Conservation (phyloP, 768 basidiomycete genomes). For the Lentinula edodes region DNA sequence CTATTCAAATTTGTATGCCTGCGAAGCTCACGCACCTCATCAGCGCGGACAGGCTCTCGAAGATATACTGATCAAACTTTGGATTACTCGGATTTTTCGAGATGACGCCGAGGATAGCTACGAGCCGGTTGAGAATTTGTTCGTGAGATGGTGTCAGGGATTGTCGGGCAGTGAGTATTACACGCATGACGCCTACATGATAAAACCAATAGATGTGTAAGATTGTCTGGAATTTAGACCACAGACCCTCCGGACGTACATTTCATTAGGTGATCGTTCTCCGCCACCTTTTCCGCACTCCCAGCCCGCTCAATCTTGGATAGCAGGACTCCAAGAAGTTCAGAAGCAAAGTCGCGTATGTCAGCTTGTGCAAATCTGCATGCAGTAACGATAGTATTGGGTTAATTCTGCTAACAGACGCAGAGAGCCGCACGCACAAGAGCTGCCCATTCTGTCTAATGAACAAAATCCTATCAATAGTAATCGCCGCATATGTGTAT, state of each 20-base stretch:
- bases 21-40: constrained; percentile 51
- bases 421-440: constrained; percentile 46
- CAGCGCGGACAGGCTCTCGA: constrained; percentile 92
- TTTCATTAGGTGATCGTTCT: constrained; percentile 98
- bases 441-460: constrained; percentile 77
- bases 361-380: constrained; percentile 83
- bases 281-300: constrained; percentile 88
- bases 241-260: constrained; percentile 46
- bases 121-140: constrained; percentile 63
- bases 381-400: neutral
- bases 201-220: neutral
- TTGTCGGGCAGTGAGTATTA: constrained; percentile 85
- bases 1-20: neutral
- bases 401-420: no score
- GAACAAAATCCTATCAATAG: constrained; percentile 92
- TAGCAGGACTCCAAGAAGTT: constrained; percentile 68
- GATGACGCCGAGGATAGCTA: constrained; percentile 79
- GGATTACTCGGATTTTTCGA: constrained; percentile 98
- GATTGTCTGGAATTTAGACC: no score
- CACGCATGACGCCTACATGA: constrained; percentile 80
- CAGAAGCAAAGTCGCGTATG: constrained; percentile 75
- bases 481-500: constrained; percentile 95
- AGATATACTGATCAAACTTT: constrained; percentile 95
- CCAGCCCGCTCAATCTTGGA: constrained; percentile 71
- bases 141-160: constrained; percentile 66